Conservation (phyloP, 345 rosid genomes). For the Adansonia digitata region DNA sequence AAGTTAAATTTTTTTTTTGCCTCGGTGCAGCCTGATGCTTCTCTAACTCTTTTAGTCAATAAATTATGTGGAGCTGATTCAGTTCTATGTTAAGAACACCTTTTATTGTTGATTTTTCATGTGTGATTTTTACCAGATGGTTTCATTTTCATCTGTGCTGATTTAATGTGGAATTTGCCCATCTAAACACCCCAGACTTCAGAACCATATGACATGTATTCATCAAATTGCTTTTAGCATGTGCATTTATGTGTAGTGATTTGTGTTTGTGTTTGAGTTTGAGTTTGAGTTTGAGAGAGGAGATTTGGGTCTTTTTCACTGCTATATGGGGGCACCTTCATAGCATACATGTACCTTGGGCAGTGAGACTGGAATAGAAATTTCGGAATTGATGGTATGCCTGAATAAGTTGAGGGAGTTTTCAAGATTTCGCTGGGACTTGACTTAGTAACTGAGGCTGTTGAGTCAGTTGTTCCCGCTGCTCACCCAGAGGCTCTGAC, state of each 20-base stretch:
- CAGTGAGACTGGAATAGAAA: not conserved
- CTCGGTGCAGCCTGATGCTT: not conserved
- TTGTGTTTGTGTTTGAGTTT: not conserved
- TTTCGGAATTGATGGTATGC: not conserved
- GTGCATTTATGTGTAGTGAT: not conserved
- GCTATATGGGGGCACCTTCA: not conserved
- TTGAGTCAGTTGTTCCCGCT: not conserved
- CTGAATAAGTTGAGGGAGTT: not conserved
- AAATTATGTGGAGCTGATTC: not conserved
- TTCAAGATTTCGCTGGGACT: not conserved
- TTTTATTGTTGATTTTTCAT: not conserved
- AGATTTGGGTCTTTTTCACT: not conserved
- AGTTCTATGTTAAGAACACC: not conserved
- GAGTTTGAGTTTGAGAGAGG: not conserved
- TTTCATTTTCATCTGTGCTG: not conserved
- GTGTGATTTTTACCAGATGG: not conserved
- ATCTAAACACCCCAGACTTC: not conserved
- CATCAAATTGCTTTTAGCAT: not conserved
- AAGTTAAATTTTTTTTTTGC: not conserved
- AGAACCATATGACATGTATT: not conserved
- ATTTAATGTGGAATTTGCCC: not conserved
- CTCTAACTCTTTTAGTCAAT: not conserved
- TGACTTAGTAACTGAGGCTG: not conserved
- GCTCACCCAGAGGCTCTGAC: not conserved
- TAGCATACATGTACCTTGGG: not conserved